Base-by-base conservation (phyloP, 495 filamentous ascomycete species). In the Penicillium verhagenii region DNA sequence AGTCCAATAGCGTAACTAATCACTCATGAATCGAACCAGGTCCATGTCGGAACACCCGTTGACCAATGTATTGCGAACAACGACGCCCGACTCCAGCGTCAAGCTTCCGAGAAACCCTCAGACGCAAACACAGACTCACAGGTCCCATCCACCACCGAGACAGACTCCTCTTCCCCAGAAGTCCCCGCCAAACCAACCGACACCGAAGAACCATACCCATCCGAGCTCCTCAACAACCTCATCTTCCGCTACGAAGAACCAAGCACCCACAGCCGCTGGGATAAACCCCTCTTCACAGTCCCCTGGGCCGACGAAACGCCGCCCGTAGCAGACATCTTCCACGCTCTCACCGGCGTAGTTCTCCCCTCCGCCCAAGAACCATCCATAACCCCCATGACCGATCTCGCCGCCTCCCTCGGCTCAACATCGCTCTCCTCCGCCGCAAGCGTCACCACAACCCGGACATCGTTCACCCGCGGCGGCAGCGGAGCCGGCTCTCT, bases 211-310 rank as follows among this genome's bases (percentile, higher is more conserved):
- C 71, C 84, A 1, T 91, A 90, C 69, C 75, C 79, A 5, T 67
- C 75, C 0, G 81, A 85, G 4, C 85, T 90, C 58, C 91, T 95
- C 76, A 88, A 96, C 64, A 96, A 97, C 69, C 83, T 98, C 16
- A 86, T 97, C 44, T 96, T 92, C 66, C 85, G 94, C 44, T 96
- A 96, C 68, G 94, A 98, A 71, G 94, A 97, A 74, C 94, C 94
- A 13, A 96, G 92, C 74, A 86, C 88, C 46, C 93, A 97, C 88
- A 89, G 83, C 14, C 81, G 94, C 43, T 98, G 94, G 94, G 94
- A 98, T 68, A 89, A 86, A 57, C 94, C 94, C 5, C 79, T 97
- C 19, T 97, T 97, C 75, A 93, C 91, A 8, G 85, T 97, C 0
- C 83, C 89, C 10, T 92, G 84, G 77, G 81, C 86, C 11, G 94